phyloP scores from a whole-genome alignment of 2,329 filamentous ascomycete genomes.

The Trichoderma sp. region DNA sequence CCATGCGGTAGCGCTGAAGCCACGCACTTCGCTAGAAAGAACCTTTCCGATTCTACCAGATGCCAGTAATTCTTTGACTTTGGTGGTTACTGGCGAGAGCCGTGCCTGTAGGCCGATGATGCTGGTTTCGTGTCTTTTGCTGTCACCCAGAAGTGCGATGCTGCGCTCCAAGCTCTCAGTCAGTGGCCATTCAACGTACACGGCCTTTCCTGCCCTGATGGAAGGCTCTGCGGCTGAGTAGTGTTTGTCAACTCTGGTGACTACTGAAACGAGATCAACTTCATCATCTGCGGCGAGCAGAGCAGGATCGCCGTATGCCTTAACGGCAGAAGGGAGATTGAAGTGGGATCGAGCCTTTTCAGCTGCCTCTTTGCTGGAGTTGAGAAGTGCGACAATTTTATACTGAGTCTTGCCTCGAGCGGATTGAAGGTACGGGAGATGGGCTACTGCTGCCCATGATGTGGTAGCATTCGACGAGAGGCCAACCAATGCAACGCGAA shows the following conservation, averaged over 20 bases:
- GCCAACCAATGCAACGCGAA: conserved; percentile 13
- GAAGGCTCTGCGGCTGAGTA: conserved; percentile 6
- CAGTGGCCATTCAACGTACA: conserved; percentile 21
- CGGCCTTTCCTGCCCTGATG: conserved; percentile 3
- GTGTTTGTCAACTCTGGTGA: conserved; percentile 8
- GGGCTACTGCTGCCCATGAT: conserved; percentile 16
- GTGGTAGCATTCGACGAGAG: conserved; percentile 7
- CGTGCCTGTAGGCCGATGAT: conserved; percentile 16
- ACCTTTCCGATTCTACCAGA: conserved; percentile 10
- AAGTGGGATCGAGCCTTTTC: conserved; percentile 16
- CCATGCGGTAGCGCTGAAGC: not conserved
- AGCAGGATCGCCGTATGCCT: conserved; percentile 17
- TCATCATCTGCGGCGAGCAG: conserved; percentile 17
- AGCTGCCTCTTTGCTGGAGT: conserved; percentile 16
- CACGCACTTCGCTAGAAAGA: conserved; percentile 10
- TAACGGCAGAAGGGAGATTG: conserved; percentile 10
- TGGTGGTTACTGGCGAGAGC: conserved; percentile 8
- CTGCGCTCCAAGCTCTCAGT: conserved; percentile 16
- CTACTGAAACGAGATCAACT: conserved; percentile 18
- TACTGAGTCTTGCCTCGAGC: conserved; percentile 18
- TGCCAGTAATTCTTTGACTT: conserved; percentile 4
- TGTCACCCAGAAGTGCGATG: conserved; percentile 2
- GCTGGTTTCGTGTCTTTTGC: not conserved
- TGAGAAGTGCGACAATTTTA: conserved; percentile 17
- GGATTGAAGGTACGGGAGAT: conserved; percentile 18